phyloP scores from a whole-genome alignment of 2,329 filamentous ascomycete species.

The Hypoxylon sp. region DNA sequence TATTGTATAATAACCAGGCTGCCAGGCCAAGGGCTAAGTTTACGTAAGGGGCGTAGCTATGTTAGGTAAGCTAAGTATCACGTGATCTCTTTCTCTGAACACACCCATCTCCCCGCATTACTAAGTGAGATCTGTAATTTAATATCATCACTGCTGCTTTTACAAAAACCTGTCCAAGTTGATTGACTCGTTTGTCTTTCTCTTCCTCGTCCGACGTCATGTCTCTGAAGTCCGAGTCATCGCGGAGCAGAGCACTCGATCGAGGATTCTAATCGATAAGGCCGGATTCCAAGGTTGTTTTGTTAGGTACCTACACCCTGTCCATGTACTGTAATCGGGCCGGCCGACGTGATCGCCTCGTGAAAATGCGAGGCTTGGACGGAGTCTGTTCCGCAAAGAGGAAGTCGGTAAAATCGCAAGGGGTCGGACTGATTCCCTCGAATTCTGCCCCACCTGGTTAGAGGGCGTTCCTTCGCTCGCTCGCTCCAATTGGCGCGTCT shows the following conservation, averaged over 20 bases:
- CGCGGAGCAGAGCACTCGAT: not conserved
- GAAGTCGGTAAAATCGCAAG: slow-evolving; percentile 33
- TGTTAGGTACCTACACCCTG: slow-evolving; percentile 4
- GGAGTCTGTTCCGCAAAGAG: slow-evolving; percentile 39
- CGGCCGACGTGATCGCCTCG: slow-evolving; percentile 35
- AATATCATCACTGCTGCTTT: not conserved
- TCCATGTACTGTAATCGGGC: slow-evolving; percentile 39
- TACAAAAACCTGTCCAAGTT: not conserved
- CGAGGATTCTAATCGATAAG: slow-evolving; percentile 11
- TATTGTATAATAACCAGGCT: not conserved
- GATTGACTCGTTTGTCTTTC: not conserved
- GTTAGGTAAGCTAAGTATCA: slow-evolving; percentile 3
- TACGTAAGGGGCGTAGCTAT: not conserved
- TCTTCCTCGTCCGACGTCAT: slow-evolving; percentile 3
- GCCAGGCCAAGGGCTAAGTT: not conserved
- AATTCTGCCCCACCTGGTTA: not conserved
- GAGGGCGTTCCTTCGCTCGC: not conserved
- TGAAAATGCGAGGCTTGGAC: slow-evolving; percentile 25
- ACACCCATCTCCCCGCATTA: not conserved
- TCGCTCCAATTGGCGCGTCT: slow-evolving; percentile 10
- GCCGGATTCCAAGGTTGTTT: not conserved
- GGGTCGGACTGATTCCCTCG: slow-evolving; percentile 21
- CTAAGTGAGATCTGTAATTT: not conserved
- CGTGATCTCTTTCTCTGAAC: not conserved
- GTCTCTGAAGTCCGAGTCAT: not conserved